phyloP scores from a whole-genome alignment of 768 basidiomycete species.

The Pisolithus marmoratus region DNA sequence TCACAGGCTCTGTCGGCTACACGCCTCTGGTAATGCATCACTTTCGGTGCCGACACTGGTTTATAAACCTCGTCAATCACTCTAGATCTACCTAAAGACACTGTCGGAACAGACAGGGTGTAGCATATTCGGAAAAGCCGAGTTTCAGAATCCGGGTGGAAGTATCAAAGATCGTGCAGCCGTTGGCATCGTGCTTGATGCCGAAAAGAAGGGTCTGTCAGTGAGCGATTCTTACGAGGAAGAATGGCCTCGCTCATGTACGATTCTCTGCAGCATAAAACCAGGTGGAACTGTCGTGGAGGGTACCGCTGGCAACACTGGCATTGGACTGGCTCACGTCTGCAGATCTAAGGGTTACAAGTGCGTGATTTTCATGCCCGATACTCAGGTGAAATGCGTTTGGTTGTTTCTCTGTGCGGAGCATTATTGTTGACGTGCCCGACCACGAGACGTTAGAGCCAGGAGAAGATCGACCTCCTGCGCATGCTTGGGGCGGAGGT shows the following conservation, averaged over 20 bases:
- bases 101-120: slow-evolving; percentile 81
- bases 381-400: slow-evolving; percentile 63
- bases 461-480: slow-evolving; percentile 97
- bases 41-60: slow-evolving; percentile 1
- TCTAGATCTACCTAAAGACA: slow-evolving; percentile 74
- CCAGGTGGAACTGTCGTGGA: slow-evolving; percentile 97
- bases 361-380: slow-evolving; percentile 99
- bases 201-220: slow-evolving; percentile 78
- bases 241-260: not conserved
- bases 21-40: slow-evolving; percentile 68
- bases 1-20: slow-evolving; percentile 86
- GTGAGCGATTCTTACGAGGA: slow-evolving; percentile 21
- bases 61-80: not conserved
- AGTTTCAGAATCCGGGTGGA: slow-evolving; percentile 97
- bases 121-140: slow-evolving; percentile 90
- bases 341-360: slow-evolving; percentile 91
- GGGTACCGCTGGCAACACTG: slow-evolving; percentile 97
- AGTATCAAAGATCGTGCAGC: slow-evolving; percentile 98
- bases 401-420: not conserved
- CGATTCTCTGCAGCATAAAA: slow-evolving; percentile 47
- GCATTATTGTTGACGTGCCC: not conserved
- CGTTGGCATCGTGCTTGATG: slow-evolving; percentile 78
- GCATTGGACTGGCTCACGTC: slow-evolving; percentile 92
- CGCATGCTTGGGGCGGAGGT: slow-evolving; percentile 98
- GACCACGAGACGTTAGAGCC: slow-evolving; percentile 50